Evolutionary conservation across 2,329 filamentous ascomycete species (phyloP).

Genomic region (Hortaea sp.): DNA sequence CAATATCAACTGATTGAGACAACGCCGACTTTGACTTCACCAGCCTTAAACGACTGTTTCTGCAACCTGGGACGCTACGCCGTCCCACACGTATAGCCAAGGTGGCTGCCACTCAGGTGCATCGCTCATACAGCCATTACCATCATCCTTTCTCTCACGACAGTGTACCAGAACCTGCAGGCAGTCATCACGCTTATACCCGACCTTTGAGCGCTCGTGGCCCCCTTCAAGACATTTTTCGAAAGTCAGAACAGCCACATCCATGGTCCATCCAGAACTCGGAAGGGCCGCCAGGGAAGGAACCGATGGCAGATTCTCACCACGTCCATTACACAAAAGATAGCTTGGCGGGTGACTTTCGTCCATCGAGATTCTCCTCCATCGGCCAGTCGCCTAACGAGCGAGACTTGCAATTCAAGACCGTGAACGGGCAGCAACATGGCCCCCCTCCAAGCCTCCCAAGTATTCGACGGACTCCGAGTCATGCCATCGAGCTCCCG

Average conservation of each 20-base stretch:
- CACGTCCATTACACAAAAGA: constrained; percentile 15
- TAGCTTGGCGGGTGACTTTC: constrained; percentile 10
- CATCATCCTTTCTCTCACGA: constrained; percentile 7
- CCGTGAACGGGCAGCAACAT: no score
- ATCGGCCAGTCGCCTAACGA: neutral
- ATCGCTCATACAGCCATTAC: constrained; percentile 13
- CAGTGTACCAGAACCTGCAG: no score
- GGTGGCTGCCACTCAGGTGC: constrained; percentile 22
- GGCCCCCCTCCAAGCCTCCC: neutral
- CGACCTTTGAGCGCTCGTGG: no score
- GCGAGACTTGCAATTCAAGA: neutral
- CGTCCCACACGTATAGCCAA: constrained; percentile 19
- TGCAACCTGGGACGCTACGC: constrained; percentile 10
- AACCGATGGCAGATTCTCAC: constrained; percentile 26
- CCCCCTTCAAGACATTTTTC: neutral
- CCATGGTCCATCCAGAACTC: constrained; percentile 23
- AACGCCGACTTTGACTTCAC: no score
- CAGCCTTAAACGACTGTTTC: no score
- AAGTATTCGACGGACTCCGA: constrained; percentile 6
- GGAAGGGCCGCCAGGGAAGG: constrained; percentile 18
- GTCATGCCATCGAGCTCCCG: constrained; percentile 20
- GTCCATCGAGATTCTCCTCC: constrained; percentile 2
- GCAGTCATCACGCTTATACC: no score
- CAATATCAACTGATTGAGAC: no score
- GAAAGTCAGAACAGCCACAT: constrained; percentile 15